Evolutionary conservation across 2,329 filamentous ascomycete species (phyloP), one percentile per base, ranked within the genome.

Genomic region (Colletotrichum spinosum): DNA sequence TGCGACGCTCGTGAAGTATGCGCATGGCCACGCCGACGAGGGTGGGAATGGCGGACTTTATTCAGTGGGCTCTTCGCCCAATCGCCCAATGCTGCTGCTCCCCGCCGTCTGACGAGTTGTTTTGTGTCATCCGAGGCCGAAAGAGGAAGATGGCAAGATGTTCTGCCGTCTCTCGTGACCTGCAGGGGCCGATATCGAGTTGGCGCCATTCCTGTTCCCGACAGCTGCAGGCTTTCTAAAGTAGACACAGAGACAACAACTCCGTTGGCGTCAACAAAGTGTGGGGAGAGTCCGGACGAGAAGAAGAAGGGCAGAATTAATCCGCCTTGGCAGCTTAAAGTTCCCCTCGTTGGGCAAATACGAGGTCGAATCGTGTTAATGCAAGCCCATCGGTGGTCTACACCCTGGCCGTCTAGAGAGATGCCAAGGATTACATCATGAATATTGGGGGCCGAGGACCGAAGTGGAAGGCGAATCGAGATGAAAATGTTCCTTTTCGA

Each of bases 301-400:
- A 62, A 56, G 48, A 44, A 44, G 10, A 44, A 44, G 4, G 7
- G n/a, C 49, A 9, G 63, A 57, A 57, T 62, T 63, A 57, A 52
- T 57, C 58, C 58, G 63, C 33, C 58, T 63, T 66, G 63, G 58
- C 63, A 44, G 48, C n/a, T 52, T 25, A 37, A 13, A 44, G 25
- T 25, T 5, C 42, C 61, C 58, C 58, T 48, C 52, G 48, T 11
- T 55, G 52, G 62, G 48, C 46, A 65, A 37, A 65, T 53, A 52
- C 58, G 58, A 65, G 37, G 37, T 42, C 35, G 39, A 1, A 38
- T 53, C 39, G 10, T 35, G 49, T 12, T 6, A 13, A 15, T 51
- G 46, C 17, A 58, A 51, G n/a, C 37, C 17, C 12, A 57, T 42
- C 10, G 55, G 35, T 25, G 44, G 55, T 42, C 11, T 17, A 38